Evolutionary conservation across 2,329 filamentous ascomycete species (phyloP).

Genomic region (Herpotrichia juniperi): DNA sequence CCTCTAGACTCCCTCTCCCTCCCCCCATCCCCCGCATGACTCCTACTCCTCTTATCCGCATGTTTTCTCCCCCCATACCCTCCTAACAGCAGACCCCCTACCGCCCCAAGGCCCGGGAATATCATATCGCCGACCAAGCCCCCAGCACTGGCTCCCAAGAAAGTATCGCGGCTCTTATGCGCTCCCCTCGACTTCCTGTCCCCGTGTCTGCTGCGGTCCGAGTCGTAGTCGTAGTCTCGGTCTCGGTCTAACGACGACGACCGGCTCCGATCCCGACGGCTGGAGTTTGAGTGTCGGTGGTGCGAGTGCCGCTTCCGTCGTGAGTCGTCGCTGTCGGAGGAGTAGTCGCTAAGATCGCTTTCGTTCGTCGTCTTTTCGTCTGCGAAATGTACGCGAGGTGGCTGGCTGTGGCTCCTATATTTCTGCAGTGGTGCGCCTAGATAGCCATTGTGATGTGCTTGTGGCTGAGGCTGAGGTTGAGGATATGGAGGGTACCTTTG

Average conservation of each 20-base stretch:
- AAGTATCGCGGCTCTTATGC: conserved; percentile 45
- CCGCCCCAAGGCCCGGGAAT: conserved; percentile 52
- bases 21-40: conserved; percentile 49
- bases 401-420: conserved; percentile 38
- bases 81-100: conserved; percentile 47
- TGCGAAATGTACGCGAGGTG: conserved; percentile 38
- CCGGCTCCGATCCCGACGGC: conserved; percentile 13
- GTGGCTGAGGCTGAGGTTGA: conserved; percentile 13
- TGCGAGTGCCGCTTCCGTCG: conserved; percentile 20
- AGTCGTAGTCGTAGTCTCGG: conserved; percentile 11
- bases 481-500: conserved; percentile 19
- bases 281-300: conserved; percentile 14
- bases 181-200: conserved; percentile 3
- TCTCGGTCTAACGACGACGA: conserved; percentile 11
- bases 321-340: conserved; percentile 24
- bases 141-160: conserved; percentile 52
- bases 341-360: conserved; percentile 15
- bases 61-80: conserved; percentile 51
- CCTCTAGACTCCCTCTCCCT: conserved; percentile 6
- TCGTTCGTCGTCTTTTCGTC: conserved; percentile 27
- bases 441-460: conserved; percentile 25
- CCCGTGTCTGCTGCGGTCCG: background rate
- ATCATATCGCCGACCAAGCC: conserved; percentile 52
- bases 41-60: conserved; percentile 38
- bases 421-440: conserved; percentile 34